Evolutionary conservation across 2,329 filamentous ascomycete species (phyloP).

Genomic region (Fusarium floridanum): DNA sequence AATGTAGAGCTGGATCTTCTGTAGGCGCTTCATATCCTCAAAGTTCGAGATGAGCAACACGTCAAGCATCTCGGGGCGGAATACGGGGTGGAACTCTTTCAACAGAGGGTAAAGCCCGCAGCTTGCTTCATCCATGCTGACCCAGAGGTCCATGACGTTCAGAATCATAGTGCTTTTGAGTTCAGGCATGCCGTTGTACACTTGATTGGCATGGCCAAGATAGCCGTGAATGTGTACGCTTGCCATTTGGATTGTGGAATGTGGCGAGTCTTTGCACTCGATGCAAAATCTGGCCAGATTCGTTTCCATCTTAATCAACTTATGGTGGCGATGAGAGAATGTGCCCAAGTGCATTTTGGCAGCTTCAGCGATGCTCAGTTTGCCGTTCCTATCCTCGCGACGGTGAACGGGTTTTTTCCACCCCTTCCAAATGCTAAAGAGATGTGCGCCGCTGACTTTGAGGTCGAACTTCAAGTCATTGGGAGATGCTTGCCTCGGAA

Average conservation of each 20-base stretch:
- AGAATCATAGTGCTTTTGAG: conserved; percentile 40
- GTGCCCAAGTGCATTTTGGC: conserved; percentile 36
- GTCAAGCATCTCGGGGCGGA: conserved; percentile 42
- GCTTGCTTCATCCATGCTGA: conserved; percentile 34
- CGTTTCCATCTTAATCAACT: conserved; percentile 30
- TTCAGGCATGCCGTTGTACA: conserved; percentile 33
- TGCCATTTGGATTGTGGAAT: conserved; percentile 6
- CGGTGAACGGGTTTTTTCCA: conserved; percentile 16
- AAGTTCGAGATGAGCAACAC: conserved; percentile 30
- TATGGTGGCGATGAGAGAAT: conserved; percentile 25
- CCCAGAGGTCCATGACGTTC: conserved; percentile 43
- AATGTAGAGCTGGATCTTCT: conserved; percentile 38
- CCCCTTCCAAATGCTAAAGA: conserved; percentile 28
- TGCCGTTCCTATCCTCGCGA: not conserved
- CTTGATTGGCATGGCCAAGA: conserved; percentile 9
- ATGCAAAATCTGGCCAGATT: conserved; percentile 14
- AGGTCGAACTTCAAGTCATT: conserved; percentile 36
- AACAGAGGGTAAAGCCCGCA: conserved; percentile 39
- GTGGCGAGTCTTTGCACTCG: not conserved
- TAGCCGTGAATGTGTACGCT: conserved; percentile 23
- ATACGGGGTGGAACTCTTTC: conserved; percentile 37
- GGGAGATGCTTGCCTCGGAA: conserved; percentile 33
- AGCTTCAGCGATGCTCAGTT: conserved; percentile 29
- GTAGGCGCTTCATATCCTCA: conserved; percentile 35
- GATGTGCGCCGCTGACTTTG: conserved; percentile 24